Evolutionary conservation across 2,329 filamentous ascomycete species (phyloP).

Genomic region (Didymella glomerata): DNA sequence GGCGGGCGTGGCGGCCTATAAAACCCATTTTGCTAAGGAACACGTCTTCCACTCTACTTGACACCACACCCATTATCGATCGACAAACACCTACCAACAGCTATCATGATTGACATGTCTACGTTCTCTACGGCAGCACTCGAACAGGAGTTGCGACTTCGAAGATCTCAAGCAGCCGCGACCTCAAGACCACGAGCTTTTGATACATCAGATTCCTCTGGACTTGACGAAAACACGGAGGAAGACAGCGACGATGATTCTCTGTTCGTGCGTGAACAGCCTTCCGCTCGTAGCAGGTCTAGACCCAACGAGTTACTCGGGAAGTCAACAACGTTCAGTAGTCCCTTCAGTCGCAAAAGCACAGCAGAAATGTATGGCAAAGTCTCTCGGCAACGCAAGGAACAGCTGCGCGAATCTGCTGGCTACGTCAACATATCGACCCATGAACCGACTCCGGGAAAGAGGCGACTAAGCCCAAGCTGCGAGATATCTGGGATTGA

Average conservation of each 20-base stretch:
- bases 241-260: not conserved
- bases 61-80: not conserved
- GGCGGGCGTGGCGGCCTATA: too few species aligned
- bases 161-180: not conserved
- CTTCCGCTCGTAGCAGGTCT: not conserved
- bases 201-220: too few species aligned
- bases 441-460: not conserved
- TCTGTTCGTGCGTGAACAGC: not conserved
- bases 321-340: not conserved
- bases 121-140: conserved; percentile 4
- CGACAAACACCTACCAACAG: not conserved
- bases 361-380: not conserved
- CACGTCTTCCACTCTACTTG: not conserved
- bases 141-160: not conserved
- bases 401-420: not conserved
- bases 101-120: not conserved
- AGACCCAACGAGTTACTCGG: not conserved
- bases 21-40: too few species aligned
- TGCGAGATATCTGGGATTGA: not conserved
- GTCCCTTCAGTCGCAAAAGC: not conserved
- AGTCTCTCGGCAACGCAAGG: not conserved
- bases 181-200: too few species aligned
- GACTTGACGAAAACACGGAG: not conserved
- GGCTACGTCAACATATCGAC: not conserved
- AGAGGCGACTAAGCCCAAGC: not conserved